These are phyloP conservation scores for Geranium rotundifolium DNA, from an alignment of 345 rosid genomes.

Conservation along the genomic window DNA sequence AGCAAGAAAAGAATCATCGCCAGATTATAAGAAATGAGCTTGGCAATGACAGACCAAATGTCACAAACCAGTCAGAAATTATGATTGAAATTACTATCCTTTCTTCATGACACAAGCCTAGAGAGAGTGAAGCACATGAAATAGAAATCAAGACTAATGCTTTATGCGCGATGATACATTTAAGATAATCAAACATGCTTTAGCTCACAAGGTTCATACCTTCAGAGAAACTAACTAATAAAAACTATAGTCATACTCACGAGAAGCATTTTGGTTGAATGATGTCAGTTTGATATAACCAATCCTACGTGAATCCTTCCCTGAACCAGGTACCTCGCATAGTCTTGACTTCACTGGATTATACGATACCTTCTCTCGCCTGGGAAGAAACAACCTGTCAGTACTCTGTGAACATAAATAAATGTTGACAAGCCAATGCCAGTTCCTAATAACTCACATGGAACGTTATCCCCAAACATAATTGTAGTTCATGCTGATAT, in stretches of 20 bases:
- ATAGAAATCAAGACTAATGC: neutral
- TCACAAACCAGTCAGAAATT: neutral
- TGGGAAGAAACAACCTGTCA: conserved; percentile 20
- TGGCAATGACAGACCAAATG: neutral
- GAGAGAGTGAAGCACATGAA: neutral
- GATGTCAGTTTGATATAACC: conserved; percentile 85
- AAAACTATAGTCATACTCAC: conserved; percentile 23
- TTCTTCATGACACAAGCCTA: neutral
- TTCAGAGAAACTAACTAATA: conserved; percentile 2
- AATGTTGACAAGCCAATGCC: neutral
- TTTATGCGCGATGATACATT: neutral
- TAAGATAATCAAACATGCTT: no score
- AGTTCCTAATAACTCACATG: neutral
- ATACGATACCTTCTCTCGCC: conserved; percentile 71
- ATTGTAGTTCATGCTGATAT: no score
- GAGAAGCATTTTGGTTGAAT: conserved; percentile 81
- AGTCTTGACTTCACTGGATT: conserved; percentile 88
- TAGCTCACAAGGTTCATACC: neutral
- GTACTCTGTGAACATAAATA: neutral
- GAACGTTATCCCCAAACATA: no score
- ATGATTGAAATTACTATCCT: neutral
- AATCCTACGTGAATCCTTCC: conserved; percentile 52
- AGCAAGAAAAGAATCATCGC: neutral
- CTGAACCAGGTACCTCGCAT: conserved; percentile 64
- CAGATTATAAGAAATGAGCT: neutral